Evolutionary conservation across 345 rosid genomes (phyloP), one percentile per base, ranked within the genome.

Genomic region (Pelargonium nanum): DNA sequence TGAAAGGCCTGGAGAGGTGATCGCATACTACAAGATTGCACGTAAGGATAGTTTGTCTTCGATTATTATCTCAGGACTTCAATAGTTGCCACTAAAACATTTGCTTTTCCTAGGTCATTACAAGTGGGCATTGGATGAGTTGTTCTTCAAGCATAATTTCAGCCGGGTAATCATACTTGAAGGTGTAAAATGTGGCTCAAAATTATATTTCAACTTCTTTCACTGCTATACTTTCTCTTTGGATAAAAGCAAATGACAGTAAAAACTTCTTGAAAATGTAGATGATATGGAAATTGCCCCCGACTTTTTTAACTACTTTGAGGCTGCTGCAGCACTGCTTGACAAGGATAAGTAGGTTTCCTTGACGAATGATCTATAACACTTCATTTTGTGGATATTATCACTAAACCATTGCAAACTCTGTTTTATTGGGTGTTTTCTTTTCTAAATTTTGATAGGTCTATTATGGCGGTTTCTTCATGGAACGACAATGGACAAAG

Each of bases 401-500:
- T 22, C 23, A 28, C 24, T 15, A 25, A 22, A 24, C n/a, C 5
- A 21, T 44, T 68, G 53, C 21, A 23, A 30, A 50, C 19, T n/a
- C 12, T 34, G 48, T 40, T 40, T 17, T 17, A 61, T 53, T 57
- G 53, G 45, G 62, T 56, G 56, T 51, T 40, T 55, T 62, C 63
- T 48, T 58, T 56, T 58, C 76, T 54, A 25, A 70, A 66, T 28
- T 34, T 15, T 70, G 54, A 28, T 79, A 94, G 99, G 81, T 84
- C 99, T 78, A 86, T 94, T 59, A 83, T 94, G 96, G 99, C 96
- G 64, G 93, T 85, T 74, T 94, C 99, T 68, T 94, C 99, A 23
- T 94, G 99, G 99, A 94, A 94, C 90, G 99, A 94, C 83, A 94
- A 94, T 75, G 99, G 99, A 26, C 99, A 82, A 78, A 90, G 78